Base-by-base conservation (phyloP, 2,329 filamentous ascomycete genomes). In the Fusarium duplospermum region DNA sequence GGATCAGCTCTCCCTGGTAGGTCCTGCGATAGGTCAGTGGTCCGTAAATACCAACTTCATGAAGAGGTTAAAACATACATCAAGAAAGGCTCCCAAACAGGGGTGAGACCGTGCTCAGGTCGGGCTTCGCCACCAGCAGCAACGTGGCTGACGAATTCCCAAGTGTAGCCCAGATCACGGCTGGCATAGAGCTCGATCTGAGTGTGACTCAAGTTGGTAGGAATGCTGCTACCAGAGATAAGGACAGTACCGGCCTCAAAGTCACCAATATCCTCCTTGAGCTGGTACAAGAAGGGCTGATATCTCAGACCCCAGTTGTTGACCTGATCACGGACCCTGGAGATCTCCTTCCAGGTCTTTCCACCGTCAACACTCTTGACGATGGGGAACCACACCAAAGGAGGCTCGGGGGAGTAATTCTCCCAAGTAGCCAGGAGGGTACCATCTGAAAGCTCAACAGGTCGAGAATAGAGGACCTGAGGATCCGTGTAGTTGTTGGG, bases 81-180 rank as follows among this genome's bases (percentile, higher is more conserved):
- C 47, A 94, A 81, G 80, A 92, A 93, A 0, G 92, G 92, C 80
- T 94, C 93, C 92, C 92, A 94, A 22, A 94, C 89, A 0, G 92
- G 91, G 0, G 90, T 92, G 40, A 90, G 80, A 2, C 90, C 92
- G 76, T 94, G 93, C 77, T 89, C 87, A 4, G 91, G 88, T 0
- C 84, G 76, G 3, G 91, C 91, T 56, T 86, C 85, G n/a, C 91
- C 91, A 36, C 92, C 92, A 2, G 84, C 82, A 1, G 91, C 92
- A 52, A 94, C 88, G 73, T 90, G 87, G 67, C 89, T 91, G 62
- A 93, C 87, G 73, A 93, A 94, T 31, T 88, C 83, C 92, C 92
- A 94, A 2, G 87, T 91, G 36, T 82, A 75, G 8, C 91, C 92
- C 52, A 84, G 82, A 78, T 94, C 90, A 9, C 80, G 83, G 52